Base-by-base conservation (phyloP, 768 basidiomycete species). In the Fomitopsis serialis region DNA sequence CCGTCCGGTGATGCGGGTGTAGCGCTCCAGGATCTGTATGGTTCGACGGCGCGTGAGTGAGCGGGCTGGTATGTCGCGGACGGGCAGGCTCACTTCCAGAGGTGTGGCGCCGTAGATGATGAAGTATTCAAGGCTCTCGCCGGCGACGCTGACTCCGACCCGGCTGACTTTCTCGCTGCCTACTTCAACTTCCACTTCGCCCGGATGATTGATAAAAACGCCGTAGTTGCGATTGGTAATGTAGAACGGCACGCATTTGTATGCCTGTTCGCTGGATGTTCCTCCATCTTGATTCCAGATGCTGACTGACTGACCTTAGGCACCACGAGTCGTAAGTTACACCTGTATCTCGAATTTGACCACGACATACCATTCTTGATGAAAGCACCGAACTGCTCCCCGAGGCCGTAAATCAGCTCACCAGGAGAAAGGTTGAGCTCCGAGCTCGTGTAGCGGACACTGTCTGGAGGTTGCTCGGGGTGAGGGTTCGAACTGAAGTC, bases 261-360 rank as follows among this genome's bases (percentile, higher is more conserved):
- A 85, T 0, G 81, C 79, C 59, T 84, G 81, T 34, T 84, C 82
- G 55, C 78, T 80, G 9, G 82, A 84, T 0, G 85, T 89, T 29
- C 87, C 87, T 22, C 87, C 86, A 60, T 89, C 87, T 65, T 81
- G 78, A 58, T 88, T 87, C 87, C 86, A 89, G 3, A 86, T 69
- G 55, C 75, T 79, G 43, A 87, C 70, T 5, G 75, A 61, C 63
- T 82, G 84, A 27, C 81, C 79, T 81, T 54, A 45, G 54, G 45
- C 19, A 46, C 32, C 29, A 17, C 23, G 29, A 11, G 11, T 32
- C 11, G 29, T 32, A 32, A 32, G 29, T 11, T n/a, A n/a, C 29
- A 11, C 29, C 29, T 6, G 29, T 11, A 32, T 32, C 29, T 6
- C 6, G 6, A 32, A 32, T 32, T 68, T 64, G 51, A 58, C 58